Conservation (phyloP, 805 yeast species). For the Wickerhamiella musiphila region DNA sequence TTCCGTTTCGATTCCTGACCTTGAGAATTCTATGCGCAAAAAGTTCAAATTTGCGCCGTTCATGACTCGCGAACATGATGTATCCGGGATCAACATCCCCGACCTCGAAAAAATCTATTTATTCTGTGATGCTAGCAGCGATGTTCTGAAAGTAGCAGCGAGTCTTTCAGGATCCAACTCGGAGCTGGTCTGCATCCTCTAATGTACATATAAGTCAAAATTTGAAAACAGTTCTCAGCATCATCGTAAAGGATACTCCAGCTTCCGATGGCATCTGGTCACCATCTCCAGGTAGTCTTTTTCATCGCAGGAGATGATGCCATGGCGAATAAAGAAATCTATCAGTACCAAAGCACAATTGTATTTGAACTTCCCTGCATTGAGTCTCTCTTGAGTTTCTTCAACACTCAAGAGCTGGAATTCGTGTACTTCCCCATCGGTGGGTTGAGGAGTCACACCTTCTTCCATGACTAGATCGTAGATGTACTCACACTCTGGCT, state of each 20-base stretch:
- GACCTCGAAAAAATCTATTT: conserved; percentile 5
- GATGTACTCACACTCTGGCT: conserved; percentile 75
- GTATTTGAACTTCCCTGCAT: conserved; percentile 60
- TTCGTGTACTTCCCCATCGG: conserved; percentile 61
- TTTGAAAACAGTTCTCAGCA: not conserved
- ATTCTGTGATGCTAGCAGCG: conserved; percentile 2
- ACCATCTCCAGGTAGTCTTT: conserved; percentile 45
- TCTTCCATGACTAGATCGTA: conserved; percentile 50
- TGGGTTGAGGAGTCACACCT: conserved; percentile 33
- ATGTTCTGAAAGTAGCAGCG: conserved; percentile 2
- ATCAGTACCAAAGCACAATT: conserved; percentile 67
- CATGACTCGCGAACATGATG: conserved; percentile 2
- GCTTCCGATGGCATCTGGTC: conserved; percentile 41
- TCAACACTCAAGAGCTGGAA: conserved; percentile 47
- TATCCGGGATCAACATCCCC: conserved; percentile 7
- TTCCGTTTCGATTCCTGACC: not conserved
- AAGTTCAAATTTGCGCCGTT: not conserved
- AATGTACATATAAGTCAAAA: not conserved
- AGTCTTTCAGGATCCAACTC: not conserved
- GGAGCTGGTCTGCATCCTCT: not conserved
- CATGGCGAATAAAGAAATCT: conserved; percentile 81
- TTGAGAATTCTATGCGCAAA: not conserved
- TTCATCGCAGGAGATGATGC: conserved; percentile 52
- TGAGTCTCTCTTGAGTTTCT: conserved; percentile 36
- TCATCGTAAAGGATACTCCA: conserved; percentile 44